Evolutionary conservation across 352 stramenopile genomes (phyloP).

Genomic region (Phytophthora cryptogea): DNA sequence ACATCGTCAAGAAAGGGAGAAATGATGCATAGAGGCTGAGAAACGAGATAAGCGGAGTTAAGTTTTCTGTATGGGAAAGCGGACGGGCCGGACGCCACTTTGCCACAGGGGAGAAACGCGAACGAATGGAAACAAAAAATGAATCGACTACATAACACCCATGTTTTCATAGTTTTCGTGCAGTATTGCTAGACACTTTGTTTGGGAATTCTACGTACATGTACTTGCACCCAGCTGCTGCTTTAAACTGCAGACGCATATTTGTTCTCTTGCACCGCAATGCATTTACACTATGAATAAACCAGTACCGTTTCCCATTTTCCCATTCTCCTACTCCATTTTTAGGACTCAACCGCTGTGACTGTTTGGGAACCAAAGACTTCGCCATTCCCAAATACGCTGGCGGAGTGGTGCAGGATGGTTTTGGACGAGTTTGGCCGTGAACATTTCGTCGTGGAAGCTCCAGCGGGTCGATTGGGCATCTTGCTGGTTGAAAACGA

Average conservation of each 20-base stretch:
- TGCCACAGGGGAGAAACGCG: constrained; percentile 30
- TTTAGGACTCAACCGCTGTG: constrained; percentile 4
- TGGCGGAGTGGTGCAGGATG: constrained; percentile 1
- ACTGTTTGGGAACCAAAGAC: not conserved
- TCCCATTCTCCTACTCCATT: constrained; percentile 1
- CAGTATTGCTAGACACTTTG: not conserved
- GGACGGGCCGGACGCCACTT: constrained; percentile 36
- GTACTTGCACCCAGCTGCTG: no score
- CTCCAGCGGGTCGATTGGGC: constrained; percentile 51
- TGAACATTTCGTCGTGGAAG: constrained; percentile 45
- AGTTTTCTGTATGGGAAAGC: constrained; percentile 39
- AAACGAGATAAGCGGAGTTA: constrained; percentile 27
- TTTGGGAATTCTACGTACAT: no score
- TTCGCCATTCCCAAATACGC: not conserved
- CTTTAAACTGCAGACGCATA: not conserved
- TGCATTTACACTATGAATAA: not conserved
- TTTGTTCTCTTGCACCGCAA: constrained; percentile 1
- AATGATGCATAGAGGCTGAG: constrained; percentile 40
- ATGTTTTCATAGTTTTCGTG: constrained; percentile 5
- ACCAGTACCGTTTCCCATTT: not conserved
- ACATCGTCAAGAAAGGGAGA: constrained; percentile 34
- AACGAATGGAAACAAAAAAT: constrained; percentile 39
- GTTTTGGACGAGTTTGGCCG: constrained; percentile 12
- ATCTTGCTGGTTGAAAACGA: constrained; percentile 60
- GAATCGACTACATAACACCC: constrained; percentile 24